These are phyloP conservation scores for Dryas octopetala DNA, from an alignment of 306 rosid genomes.

Conservation along the genomic window DNA sequence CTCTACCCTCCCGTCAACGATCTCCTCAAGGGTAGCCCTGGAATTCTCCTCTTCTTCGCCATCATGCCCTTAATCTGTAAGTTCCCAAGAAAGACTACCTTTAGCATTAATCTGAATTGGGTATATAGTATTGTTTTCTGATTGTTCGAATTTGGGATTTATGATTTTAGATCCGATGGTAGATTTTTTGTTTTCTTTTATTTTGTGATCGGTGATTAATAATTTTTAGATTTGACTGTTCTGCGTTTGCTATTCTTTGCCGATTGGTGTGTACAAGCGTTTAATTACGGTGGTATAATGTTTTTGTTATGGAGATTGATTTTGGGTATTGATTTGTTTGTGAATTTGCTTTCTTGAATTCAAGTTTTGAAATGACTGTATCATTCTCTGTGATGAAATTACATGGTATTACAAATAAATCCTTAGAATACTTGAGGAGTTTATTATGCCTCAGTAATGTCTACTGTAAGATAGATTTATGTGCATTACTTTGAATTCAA, in stretches of 20 bases:
- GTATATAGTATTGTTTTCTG: not conserved
- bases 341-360: not conserved
- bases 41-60: constrained; percentile 67
- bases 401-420: not conserved
- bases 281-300: not conserved
- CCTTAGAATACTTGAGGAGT: not conserved
- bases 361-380: not conserved
- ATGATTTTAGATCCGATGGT: not conserved
- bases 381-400: not conserved
- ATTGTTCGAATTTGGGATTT: not conserved
- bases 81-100: constrained; percentile 1
- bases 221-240: not conserved
- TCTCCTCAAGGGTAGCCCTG: constrained; percentile 71
- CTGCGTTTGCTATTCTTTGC: not conserved
- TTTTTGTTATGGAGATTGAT: not conserved
- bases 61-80: constrained; percentile 78
- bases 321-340: not conserved
- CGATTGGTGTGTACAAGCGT: not conserved
- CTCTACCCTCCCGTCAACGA: constrained; percentile 68
- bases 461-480: not conserved
- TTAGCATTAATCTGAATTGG: not conserved
- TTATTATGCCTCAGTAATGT: not conserved
- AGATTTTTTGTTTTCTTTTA: not conserved
- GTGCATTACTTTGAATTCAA: not conserved
- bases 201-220: not conserved